Evolutionary conservation across 2,329 filamentous ascomycete species (phyloP).

Genomic region (Penicillium sp.): DNA sequence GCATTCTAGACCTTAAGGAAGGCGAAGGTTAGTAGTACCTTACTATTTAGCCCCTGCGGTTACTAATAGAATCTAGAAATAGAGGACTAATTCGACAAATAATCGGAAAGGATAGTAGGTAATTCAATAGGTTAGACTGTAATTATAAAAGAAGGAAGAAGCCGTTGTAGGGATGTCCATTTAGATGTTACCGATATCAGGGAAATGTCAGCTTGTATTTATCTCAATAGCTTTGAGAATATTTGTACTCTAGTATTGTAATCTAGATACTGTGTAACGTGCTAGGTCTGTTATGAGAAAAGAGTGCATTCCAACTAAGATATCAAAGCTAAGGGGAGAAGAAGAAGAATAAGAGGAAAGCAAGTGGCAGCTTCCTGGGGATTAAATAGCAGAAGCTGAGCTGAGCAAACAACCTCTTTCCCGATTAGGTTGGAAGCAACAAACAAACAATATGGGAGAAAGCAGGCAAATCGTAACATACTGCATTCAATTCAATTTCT

Average conservation of each 20-base stretch:
- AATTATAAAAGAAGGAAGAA: background rate
- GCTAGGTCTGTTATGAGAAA: too few relatives aligned
- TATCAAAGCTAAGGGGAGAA: too few relatives aligned
- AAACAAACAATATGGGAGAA: too few relatives aligned
- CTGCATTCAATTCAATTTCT: background rate
- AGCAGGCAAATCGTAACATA: too few relatives aligned
- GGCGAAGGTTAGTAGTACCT: slow-evolving; percentile 4
- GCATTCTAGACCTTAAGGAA: background rate
- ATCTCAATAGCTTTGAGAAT: background rate
- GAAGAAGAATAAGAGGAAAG: too few relatives aligned
- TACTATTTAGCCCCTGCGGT: background rate
- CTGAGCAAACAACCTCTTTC: too few relatives aligned
- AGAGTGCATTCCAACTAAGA: too few relatives aligned
- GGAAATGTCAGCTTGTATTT: background rate
- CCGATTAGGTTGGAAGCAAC: too few relatives aligned
- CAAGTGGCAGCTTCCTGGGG: too few relatives aligned
- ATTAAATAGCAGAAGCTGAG: too few relatives aligned
- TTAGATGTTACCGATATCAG: slow-evolving; percentile 9
- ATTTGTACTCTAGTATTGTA: background rate
- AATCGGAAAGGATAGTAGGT: slow-evolving; percentile 9
- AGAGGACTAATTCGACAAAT: slow-evolving; percentile 9
- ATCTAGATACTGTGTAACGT: too few relatives aligned
- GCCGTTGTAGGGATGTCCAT: background rate
- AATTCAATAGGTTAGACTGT: slow-evolving; percentile 5
- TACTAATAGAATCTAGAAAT: slow-evolving; percentile 11